Conservation (phyloP, 1,139 yeast genomes). For the Wickerhamomyces sp. region DNA sequence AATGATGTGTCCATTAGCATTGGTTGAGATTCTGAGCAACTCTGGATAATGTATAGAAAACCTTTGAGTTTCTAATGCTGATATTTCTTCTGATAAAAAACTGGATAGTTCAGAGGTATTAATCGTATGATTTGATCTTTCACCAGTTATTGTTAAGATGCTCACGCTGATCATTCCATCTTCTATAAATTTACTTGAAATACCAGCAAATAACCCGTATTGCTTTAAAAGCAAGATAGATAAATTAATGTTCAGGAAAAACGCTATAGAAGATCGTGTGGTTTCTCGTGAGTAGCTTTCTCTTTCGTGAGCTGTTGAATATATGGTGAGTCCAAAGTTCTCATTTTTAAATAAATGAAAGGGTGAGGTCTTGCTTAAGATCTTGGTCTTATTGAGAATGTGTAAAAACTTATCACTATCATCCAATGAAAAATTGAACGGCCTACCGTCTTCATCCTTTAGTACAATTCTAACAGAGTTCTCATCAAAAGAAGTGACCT, state of each 20-base stretch:
- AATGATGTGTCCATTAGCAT: constrained; percentile 9
- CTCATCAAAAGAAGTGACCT: constrained; percentile 42
- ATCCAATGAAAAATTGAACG: constrained; percentile 28
- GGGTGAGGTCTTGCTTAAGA: constrained; percentile 75
- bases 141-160: constrained; percentile 19
- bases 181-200: constrained; percentile 38
- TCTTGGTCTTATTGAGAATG: constrained; percentile 69
- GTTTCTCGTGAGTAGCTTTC: constrained; percentile 55
- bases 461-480: constrained; percentile 27
- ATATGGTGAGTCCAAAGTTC: constrained; percentile 44
- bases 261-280: constrained; percentile 55
- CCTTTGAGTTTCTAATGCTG: constrained; percentile 17
- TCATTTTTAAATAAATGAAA: constrained; percentile 70
- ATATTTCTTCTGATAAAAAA: constrained; percentile 24
- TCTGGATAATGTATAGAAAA: constrained; percentile 8
- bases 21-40: constrained; percentile 6
- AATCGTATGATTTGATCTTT: constrained; percentile 16
- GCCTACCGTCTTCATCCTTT: constrained; percentile 13
- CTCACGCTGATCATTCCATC: constrained; percentile 22
- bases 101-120: constrained; percentile 20
- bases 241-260: constrained; percentile 55
- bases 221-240: constrained; percentile 30
- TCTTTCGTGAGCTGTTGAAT: constrained; percentile 77
- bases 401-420: constrained; percentile 51
- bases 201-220: constrained; percentile 40